phyloP scores from a whole-genome alignment of 305 asterid genomes.

The Solanum hybrid region DNA sequence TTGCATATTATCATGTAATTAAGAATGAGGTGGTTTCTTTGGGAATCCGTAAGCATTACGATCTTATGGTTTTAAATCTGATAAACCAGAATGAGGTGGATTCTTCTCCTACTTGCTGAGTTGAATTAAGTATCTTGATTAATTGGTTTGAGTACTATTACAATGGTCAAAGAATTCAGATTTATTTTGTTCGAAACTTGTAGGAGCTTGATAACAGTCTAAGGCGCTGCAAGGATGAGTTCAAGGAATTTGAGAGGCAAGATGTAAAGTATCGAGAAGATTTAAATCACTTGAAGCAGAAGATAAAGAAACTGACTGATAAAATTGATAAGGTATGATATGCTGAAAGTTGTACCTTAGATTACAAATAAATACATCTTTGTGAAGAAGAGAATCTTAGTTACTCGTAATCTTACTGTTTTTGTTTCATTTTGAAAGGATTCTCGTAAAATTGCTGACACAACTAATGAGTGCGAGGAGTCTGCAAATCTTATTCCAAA shows the following conservation, averaged over 20 bases:
- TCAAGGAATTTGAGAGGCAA: conserved; percentile 95
- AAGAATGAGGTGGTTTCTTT: background rate
- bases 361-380: background rate
- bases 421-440: conserved; percentile 36
- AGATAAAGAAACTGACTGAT: conserved; percentile 70
- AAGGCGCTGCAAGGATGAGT: conserved; percentile 60
- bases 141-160: background rate
- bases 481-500: conserved; percentile 70
- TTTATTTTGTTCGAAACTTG: background rate
- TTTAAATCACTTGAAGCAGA: conserved; percentile 72
- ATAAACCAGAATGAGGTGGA: background rate
- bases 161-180: background rate
- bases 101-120: background rate
- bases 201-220: conserved; percentile 71
- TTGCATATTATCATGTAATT: background rate
- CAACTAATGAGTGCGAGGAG: conserved; percentile 67
- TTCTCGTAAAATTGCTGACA: conserved; percentile 49
- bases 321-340: conserved; percentile 70
- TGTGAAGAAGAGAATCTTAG: background rate
- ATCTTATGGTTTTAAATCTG: background rate
- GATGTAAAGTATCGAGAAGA: conserved; percentile 83
- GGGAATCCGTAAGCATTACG: background rate
- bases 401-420: background rate
- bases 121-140: background rate
- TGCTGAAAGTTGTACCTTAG: background rate